Base-by-base conservation (phyloP, 805 yeast species). In the Ogataea angusta region DNA sequence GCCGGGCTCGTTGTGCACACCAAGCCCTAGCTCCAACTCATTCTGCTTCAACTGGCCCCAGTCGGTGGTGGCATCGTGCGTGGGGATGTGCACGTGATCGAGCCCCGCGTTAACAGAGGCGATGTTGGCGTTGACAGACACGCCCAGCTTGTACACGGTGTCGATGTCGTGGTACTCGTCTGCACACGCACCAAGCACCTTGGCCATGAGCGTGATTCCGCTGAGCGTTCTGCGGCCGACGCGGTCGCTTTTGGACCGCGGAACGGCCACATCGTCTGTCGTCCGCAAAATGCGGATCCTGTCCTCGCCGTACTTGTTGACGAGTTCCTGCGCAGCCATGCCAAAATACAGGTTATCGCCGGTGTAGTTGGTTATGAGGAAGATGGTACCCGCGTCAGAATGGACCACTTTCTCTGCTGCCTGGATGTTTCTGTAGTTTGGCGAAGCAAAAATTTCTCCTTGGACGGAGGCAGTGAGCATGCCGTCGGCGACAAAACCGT, bases 391-490 rank as follows among this genome's bases (percentile, higher is more conserved):
- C 22, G 59, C 62, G 15, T 64, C 59, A 7, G 67, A 60, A 37
- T 64, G 65, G 10, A 54, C 57, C 1, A 56, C 59, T 43, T 62
- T 64, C 38, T 62, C 67, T 13, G 68, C 68, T 9, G 69, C 65
- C 44, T 62, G 59, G 30, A 66, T 60, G 45, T 67, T 62, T 30
- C 60, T 55, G 44, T 60, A 62, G 48, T 65, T 65, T 17, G 72
- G 72, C 24, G 64, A 55, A n/a, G 70, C 70, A 54, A 67, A 67
- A 3, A 67, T 62, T 33, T 66, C 69, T 19, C 72, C 72, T 40
- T 64, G 69, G 17, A 67, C 70, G 16, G 66, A 62, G 4, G 70
- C 70, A 10, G 66, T 38, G 10, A 67, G 51, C 69, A 66, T 64
- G 1, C 68, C 70, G 22, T 56, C 45, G 12, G 68, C 64, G 12